Conservation (phyloP, 1,284 basidiomycete species). For the Microbotryomycetes sp. region DNA sequence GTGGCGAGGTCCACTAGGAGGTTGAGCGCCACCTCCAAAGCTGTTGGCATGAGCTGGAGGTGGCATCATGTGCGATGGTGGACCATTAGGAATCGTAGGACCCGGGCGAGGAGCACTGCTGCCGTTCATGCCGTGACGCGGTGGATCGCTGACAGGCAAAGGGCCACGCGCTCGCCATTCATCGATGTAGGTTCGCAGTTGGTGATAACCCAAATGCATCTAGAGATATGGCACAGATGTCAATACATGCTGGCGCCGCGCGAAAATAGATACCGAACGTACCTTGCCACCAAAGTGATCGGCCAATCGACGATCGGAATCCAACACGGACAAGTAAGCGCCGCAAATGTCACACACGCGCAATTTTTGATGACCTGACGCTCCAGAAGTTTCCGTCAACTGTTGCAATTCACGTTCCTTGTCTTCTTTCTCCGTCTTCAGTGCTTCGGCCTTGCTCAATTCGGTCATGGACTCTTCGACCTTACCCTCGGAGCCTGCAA, state of each 20-base stretch:
- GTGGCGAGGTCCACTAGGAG: background rate
- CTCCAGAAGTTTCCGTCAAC: constrained; percentile 94
- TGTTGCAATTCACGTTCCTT: constrained; percentile 97
- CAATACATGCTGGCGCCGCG: too few species aligned
- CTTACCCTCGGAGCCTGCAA: constrained; percentile 54
- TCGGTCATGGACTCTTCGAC: constrained; percentile 98
- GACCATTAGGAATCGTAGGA: constrained; percentile 39
- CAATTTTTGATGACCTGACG: constrained; percentile 97
- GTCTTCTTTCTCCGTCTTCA: constrained; percentile 91
- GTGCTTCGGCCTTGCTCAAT: constrained; percentile 91
- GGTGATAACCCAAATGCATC: constrained; percentile 99
- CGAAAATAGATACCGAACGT: constrained; percentile 36
- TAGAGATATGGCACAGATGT: constrained; percentile 44
- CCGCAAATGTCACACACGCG: constrained; percentile 99
- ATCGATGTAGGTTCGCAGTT: constrained; percentile 84
- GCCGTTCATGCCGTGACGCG: constrained; percentile 33
- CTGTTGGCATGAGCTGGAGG: constrained; percentile 27
- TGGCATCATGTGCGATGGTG: constrained; percentile 36
- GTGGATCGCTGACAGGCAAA: constrained; percentile 34
- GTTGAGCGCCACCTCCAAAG: background rate
- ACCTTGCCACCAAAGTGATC: constrained; percentile 99
- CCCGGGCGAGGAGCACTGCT: background rate
- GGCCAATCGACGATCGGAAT: constrained; percentile 95
- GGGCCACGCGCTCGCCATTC: constrained; percentile 50
- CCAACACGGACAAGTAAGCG: constrained; percentile 93